Base-by-base conservation (phyloP, 2,329 filamentous ascomycete genomes). In the Aureobasidium sp. region DNA sequence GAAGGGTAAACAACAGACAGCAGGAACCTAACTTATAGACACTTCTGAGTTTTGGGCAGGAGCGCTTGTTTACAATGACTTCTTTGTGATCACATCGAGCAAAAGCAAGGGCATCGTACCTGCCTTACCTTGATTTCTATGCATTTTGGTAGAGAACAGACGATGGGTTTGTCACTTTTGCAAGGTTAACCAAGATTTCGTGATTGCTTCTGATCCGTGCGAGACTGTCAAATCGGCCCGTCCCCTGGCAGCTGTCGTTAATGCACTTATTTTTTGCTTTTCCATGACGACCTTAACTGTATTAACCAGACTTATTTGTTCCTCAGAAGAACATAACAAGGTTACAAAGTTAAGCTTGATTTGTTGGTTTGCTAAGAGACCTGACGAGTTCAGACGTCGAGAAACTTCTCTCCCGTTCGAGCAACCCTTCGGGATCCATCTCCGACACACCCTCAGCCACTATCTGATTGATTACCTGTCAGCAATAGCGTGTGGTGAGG, bases 131-230 rank as follows among this genome's bases (percentile, higher is more conserved):
- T 51, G 49, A 51, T 51, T 39, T 51, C 49, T 29, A 16, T 39
- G 16, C 49, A 39, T 27, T 16, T 6, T 27, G 3, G 14, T 13
- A 37, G 32, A 39, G 16, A 39, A 21, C 32, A 51, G 49, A n/a
- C 10, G 49, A 27, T 51, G 34, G 49, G 49, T 51, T 51, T 39
- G 49, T 51, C 21, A 51, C 32, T 36, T 51, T 39, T 16, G 34
- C 49, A 39, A 51, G 49, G 49, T 51, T 51, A 39, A 51, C 49
- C 49, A 51, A 51, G 49, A 51, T 51, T 51, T 39, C 32, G 32
- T 36, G 49, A 39, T 39, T 10, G 25, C 21, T 39, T 29, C n/a
- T 8, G 49, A 34, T 34, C 49, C 49, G 49, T 51, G 49, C 49
- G 49, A 25, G 21, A 39, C n/a, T 16, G 34, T 51, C 49, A 39